Evolutionary conservation across 768 basidiomycete genomes (phyloP).

Genomic region (Baorangia bicolor): DNA sequence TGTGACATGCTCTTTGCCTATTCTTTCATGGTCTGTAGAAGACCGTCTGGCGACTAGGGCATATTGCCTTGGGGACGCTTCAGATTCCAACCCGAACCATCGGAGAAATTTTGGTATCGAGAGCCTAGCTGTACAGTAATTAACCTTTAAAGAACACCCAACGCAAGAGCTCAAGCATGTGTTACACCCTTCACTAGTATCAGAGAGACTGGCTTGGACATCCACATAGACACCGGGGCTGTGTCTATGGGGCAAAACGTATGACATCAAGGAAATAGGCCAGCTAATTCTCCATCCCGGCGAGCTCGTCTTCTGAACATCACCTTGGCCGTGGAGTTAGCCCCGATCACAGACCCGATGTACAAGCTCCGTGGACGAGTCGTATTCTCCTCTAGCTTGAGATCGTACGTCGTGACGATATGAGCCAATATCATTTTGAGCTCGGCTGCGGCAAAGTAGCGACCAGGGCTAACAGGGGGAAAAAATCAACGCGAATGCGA

Average conservation of each 20-base stretch:
- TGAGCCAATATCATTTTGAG: constrained; percentile 49
- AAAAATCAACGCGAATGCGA: not conserved
- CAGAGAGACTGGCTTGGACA: not conserved
- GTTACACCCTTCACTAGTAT: not conserved
- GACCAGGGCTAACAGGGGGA: constrained; percentile 2
- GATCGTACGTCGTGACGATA: constrained; percentile 30
- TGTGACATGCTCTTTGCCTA: too few relatives aligned
- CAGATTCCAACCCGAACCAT: not conserved
- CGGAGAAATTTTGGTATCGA: not conserved
- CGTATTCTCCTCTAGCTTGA: constrained; percentile 6
- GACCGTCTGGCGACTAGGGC: not conserved
- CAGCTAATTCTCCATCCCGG: not conserved
- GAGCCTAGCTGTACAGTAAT: too few relatives aligned
- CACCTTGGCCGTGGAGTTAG: not conserved
- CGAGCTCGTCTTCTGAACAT: constrained; percentile 6
- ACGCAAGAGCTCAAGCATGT: not conserved
- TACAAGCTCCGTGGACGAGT: not conserved
- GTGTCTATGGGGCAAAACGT: not conserved
- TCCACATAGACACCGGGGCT: not conserved
- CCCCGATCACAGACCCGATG: not conserved
- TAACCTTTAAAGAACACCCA: not conserved
- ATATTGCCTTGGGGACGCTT: not conserved
- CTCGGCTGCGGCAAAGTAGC: constrained; percentile 42
- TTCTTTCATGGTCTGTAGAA: not conserved
- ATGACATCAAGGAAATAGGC: not conserved